phyloP scores from a whole-genome alignment of 2,329 filamentous ascomycete species.

The Beauveria rudraprayagi region DNA sequence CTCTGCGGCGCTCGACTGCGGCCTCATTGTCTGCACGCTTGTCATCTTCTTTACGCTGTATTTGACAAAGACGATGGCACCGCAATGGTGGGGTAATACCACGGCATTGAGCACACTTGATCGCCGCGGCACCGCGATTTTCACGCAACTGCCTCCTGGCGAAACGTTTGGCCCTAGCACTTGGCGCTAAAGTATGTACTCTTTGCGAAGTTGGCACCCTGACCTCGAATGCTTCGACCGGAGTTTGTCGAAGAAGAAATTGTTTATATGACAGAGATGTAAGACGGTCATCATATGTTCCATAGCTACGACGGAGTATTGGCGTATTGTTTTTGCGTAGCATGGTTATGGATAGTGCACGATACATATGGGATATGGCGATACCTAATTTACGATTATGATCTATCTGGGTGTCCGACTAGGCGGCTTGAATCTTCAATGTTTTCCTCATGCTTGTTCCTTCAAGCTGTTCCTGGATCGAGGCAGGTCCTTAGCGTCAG shows the following conservation, averaged over 20 bases:
- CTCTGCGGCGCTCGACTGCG: constrained; percentile 62
- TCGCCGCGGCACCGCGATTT: constrained; percentile 34
- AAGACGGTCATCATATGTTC: background rate
- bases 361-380: constrained; percentile 1
- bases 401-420: background rate
- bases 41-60: constrained; percentile 63
- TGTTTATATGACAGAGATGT: background rate
- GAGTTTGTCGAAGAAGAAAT: background rate
- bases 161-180: constrained; percentile 43
- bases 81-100: constrained; percentile 56
- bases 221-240: background rate
- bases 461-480: too few species aligned
- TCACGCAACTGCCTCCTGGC: constrained; percentile 31
- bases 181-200: constrained; percentile 31
- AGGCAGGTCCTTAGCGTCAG: too few species aligned
- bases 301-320: background rate
- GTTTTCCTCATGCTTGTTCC: background rate
- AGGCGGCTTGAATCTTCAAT: too few species aligned
- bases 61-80: constrained; percentile 46
- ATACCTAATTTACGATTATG: constrained; percentile 13
- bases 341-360: background rate
- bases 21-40: constrained; percentile 57
- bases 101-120: constrained; percentile 40
- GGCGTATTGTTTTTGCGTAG: background rate
- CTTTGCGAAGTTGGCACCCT: background rate